A percentile compares a stretch with the other conserved stretches of the same genome.
These are phyloP conservation scores for Fusarium setosum DNA, from an alignment of 2,329 filamentous ascomycete genomes.

Conservation along the genomic window DNA sequence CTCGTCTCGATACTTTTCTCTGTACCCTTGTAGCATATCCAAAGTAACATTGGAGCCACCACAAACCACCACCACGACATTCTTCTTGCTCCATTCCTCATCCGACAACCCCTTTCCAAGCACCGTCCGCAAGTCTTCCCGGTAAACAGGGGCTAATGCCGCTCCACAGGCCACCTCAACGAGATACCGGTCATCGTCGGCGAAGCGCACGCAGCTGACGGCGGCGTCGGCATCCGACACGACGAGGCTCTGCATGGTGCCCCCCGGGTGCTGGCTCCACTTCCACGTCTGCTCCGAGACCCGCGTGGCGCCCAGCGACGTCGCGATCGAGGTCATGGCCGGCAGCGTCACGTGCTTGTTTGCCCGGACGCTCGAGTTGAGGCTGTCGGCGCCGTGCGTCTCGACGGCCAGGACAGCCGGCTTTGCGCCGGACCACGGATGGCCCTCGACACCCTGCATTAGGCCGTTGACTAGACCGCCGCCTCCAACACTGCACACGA, in stretches of 20 bases:
- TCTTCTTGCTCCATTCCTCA: conserved; percentile 71
- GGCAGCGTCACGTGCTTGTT: conserved; percentile 71
- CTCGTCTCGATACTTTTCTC: conserved; percentile 54
- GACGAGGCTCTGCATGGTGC: conserved; percentile 47
- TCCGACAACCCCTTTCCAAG: conserved; percentile 65
- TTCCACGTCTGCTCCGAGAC: conserved; percentile 77
- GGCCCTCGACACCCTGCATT: conserved; percentile 72
- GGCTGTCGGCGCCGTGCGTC: conserved; percentile 78
- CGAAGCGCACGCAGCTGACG: conserved; percentile 78
- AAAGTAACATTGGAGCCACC: conserved; percentile 78
- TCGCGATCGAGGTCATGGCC: conserved; percentile 80
- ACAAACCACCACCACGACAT: conserved; percentile 87
- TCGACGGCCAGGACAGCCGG: conserved; percentile 77
- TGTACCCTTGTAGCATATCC: conserved; percentile 69
- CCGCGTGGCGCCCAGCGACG: conserved; percentile 77
- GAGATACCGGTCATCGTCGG: conserved; percentile 83
- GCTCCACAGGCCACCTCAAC: conserved; percentile 91
- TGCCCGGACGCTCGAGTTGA: conserved; percentile 70
- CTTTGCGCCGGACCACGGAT: conserved; percentile 46
- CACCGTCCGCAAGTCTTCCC: conserved; percentile 69
- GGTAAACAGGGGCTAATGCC: conserved; percentile 76
- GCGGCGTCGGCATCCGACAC: conserved; percentile 75
- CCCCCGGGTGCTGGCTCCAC: conserved; percentile 62
- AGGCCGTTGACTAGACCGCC: conserved; percentile 84
- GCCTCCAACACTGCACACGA: conserved; percentile 84